phyloP scores from a whole-genome alignment of 1,284 basidiomycete genomes.

The Ceratobasidium sp. region DNA sequence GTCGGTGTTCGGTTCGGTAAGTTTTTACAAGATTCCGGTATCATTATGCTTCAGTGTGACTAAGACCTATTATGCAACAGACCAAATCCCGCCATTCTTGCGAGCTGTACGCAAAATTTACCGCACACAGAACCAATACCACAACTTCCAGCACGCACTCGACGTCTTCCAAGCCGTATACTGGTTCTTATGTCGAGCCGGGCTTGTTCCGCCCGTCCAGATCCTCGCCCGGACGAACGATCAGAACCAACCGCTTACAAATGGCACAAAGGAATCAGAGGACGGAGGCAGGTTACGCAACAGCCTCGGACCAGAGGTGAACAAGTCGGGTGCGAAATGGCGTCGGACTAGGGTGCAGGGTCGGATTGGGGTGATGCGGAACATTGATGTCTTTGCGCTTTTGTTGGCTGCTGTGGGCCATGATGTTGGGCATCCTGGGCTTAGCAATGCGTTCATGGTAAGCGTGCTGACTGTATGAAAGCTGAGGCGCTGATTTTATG shows the following conservation, averaged over 20 bases:
- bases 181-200: slow-evolving; percentile 81
- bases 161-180: slow-evolving; percentile 95
- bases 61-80: slow-evolving; percentile 50
- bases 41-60: slow-evolving; percentile 46
- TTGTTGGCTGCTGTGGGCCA: slow-evolving; percentile 94
- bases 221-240: slow-evolving; percentile 62
- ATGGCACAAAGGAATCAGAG: neutral
- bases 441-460: slow-evolving; percentile 93
- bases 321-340: slow-evolving; percentile 48
- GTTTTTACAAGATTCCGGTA: slow-evolving; percentile 53
- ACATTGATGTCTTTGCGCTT: slow-evolving; percentile 84
- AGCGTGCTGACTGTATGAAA: slow-evolving; percentile 53
- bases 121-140: slow-evolving; percentile 90
- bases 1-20: slow-evolving; percentile 76
- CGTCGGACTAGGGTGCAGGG: slow-evolving; percentile 43
- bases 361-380: slow-evolving; percentile 65
- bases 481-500: slow-evolving; percentile 14
- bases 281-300: slow-evolving; percentile 36
- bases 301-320: slow-evolving; percentile 48
- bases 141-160: slow-evolving; percentile 95
- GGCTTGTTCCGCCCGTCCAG: slow-evolving; percentile 81
- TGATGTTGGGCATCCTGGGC: slow-evolving; percentile 94
- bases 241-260: slow-evolving; percentile 7
- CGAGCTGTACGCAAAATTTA: slow-evolving; percentile 89
- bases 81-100: slow-evolving; percentile 80